Evolutionary conservation across 2,329 filamentous ascomycete genomes (phyloP), one percentile per base, ranked within the genome.

Genomic region (Cladophialophora carrionii): DNA sequence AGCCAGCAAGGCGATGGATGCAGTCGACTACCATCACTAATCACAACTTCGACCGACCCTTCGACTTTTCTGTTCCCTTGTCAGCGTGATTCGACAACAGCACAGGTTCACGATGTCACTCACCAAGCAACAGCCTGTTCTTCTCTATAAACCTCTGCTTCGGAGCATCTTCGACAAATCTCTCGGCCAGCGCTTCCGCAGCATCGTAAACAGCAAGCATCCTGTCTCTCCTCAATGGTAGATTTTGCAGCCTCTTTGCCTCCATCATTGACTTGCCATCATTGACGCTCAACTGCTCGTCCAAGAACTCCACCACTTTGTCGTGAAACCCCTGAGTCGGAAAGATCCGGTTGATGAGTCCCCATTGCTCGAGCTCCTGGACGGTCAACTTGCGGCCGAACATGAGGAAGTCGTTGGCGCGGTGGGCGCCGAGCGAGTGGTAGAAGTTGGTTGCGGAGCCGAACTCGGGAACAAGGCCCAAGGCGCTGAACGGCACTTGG

Each of bases 221-320:
- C 63, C 82, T 76, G 61, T 72, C 76, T 69, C 78, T 78, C 62
- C 81, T 73, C 54, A 82, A 71, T 12, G 77, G 77, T 4, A 76
- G 75, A 74, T 83, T 83, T 73, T 81, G 79, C 72, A 83, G 69
- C 70, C 81, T 75, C 74, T 83, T 83, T 70, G 76, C 78, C 76
- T 83, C 81, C 71, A 82, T 81, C 81, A 84, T 83, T 70, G 80
- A 82, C 73, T 79, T 80, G 22, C 81, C 81, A 74, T 83, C 81
- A 72, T 83, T 83, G 0, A 75, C 92, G 56, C 71, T 71, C 48
- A 83, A 68, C 72, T 82, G 78, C 24, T 74, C 78, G 49, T 79
- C 72, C 64, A 84, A 68, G 62, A 80, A 83, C 51, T 66, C 71
- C 1, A 75, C 58, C 0, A 83, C 80, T 62, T 76, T 73, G 0